Evolutionary conservation across 345 rosid species (phyloP).

Genomic region (Gossypium arboreum): DNA sequence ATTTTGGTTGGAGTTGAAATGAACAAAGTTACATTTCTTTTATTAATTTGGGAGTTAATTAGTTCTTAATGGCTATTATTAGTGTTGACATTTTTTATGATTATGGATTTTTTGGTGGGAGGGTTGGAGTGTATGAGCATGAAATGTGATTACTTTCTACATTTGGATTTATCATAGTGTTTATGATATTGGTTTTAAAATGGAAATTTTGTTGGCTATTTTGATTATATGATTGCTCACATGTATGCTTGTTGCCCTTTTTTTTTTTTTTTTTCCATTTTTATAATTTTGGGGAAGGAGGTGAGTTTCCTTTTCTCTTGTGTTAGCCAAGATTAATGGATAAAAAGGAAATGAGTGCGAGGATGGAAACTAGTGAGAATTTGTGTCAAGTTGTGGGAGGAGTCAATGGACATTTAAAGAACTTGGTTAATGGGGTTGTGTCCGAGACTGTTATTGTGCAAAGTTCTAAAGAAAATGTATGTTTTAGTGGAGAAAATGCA

Average conservation of each 20-base stretch:
- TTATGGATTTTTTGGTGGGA: not conserved
- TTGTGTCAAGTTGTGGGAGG: conserved; percentile 16
- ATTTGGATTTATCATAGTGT: not conserved
- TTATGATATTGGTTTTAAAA: conserved; percentile 4
- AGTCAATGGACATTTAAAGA: conserved; percentile 14
- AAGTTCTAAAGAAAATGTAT: conserved; percentile 15
- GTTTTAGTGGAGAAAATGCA: conserved; percentile 12
- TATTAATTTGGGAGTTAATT: not conserved
- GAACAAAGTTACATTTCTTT: too few relatives aligned
- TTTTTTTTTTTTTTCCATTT: not conserved
- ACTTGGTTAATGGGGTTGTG: not conserved
- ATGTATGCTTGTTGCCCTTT: not conserved
- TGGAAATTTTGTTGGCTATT: not conserved
- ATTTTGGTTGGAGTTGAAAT: too few relatives aligned
- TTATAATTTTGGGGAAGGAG: not conserved
- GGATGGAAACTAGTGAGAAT: conserved; percentile 17
- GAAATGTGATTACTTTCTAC: conserved; percentile 9
- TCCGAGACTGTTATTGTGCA: conserved; percentile 15
- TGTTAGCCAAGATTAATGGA: conserved; percentile 36
- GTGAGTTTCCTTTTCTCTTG: not conserved
- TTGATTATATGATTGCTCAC: not conserved
- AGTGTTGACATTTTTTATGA: not conserved
- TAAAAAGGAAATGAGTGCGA: conserved; percentile 8
- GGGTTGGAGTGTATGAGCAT: not conserved
- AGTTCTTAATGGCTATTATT: conserved; percentile 6